A percentile compares a stretch with the other conserved stretches of the same genome.
Evolutionary conservation across 306 rosid species (phyloP).

Genomic region (Purshia tridentata): DNA sequence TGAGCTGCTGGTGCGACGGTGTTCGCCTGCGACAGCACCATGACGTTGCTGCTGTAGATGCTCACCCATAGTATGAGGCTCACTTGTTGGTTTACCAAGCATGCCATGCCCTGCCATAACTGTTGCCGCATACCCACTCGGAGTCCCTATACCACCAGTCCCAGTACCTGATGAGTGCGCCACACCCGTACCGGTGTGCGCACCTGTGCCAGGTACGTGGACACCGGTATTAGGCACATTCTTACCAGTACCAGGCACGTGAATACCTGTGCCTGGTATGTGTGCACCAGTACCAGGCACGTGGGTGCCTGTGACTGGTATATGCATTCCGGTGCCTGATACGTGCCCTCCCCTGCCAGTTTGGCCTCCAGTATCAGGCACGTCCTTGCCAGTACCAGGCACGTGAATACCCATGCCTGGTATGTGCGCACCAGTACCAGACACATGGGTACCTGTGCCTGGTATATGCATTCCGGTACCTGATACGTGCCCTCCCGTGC

Average conservation of each 20-base stretch:
- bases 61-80: slow-evolving; percentile 1
- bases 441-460: background rate
- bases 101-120: background rate
- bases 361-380: background rate
- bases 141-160: background rate
- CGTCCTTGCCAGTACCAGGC: background rate
- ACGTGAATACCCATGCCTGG: background rate
- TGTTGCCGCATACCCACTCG: background rate
- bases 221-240: background rate
- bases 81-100: background rate
- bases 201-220: background rate
- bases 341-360: too few species aligned
- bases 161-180: too few species aligned
- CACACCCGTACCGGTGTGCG: background rate
- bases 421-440: background rate
- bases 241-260: background rate
- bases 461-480: background rate
- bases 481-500: background rate
- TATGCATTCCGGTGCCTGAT: too few species aligned
- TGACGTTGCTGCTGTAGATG: slow-evolving; percentile 12
- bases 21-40: slow-evolving; percentile 7
- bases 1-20: slow-evolving; percentile 44
- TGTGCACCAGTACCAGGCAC: background rate
- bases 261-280: background rate
- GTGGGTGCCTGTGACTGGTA: background rate